Base-by-base conservation (phyloP, 805 yeast genomes). In the Jamesozyma piceae region DNA sequence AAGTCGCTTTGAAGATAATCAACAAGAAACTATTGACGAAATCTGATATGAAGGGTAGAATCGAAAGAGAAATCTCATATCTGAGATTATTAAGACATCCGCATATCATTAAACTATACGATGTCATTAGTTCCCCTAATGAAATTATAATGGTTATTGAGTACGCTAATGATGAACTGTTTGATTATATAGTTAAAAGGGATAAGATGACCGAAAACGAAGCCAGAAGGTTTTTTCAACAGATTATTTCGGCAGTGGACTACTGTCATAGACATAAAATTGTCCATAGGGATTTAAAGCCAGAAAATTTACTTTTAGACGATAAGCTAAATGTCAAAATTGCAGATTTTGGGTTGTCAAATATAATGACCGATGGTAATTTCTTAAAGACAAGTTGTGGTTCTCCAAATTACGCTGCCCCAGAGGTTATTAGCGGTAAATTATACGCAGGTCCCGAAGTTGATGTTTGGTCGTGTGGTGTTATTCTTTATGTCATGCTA, bases 401-500 rank as follows among this genome's bases (percentile, higher is more conserved):
- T 4, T 82, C 95, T 6, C 97, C 97, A 43, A 90, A 90, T 60
- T 89, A 89, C 63, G 97, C 97, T 5, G 97, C 97, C 0, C 97
- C 97, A 1, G 97, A 89, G 64, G 97, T 89, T 24, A 89, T 89
- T 44, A 78, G 89, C 47, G 97, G 97, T 29, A 87, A 90, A 60
- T 71, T 90, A 42, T 90, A 89, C 54, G 97, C 97, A 2, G 97
- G 97, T 9, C 97, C 97, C 2, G 97, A 90, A 64, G 97, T 90
- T 38, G 97, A 89, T 63, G 96, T 89, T 43, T 89, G 97, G 97
- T 83, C 95, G 0, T 84, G 95, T 58, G 97, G 97, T 55, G 97
- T 90, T 32, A 88, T 90, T 38, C 69, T 89, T 42, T 90, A 89
- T 54, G 97, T 89, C 42, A 89, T 89, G 97, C 71, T 90, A 41